These are phyloP conservation scores for Mycena galopus DNA, from an alignment of 768 basidiomycete genomes.

Conservation along the genomic window DNA sequence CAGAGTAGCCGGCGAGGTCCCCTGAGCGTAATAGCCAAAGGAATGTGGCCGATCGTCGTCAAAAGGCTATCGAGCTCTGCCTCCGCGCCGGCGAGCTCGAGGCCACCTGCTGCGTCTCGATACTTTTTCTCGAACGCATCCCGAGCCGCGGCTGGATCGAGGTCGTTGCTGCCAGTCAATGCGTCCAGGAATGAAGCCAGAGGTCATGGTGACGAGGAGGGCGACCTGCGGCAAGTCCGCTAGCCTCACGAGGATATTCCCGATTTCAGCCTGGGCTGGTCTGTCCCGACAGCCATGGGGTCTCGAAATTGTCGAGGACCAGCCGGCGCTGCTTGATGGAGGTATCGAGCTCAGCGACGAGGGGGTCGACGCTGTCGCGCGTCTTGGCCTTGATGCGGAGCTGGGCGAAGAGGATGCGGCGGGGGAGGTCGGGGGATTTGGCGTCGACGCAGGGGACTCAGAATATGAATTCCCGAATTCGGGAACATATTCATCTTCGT, in stretches of 20 bases:
- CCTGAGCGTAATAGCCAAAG: constrained; percentile 49
- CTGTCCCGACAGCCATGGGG: constrained; percentile 48
- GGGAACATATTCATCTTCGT: background rate
- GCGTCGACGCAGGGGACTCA: background rate
- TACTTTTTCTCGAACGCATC: constrained; percentile 38
- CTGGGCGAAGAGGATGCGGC: background rate
- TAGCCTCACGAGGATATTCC: constrained; percentile 41
- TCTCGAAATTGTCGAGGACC: constrained; percentile 57
- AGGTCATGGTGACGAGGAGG: constrained; percentile 52
- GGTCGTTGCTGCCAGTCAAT: constrained; percentile 41
- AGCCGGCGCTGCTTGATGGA: constrained; percentile 44
- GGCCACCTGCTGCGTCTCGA: constrained; percentile 32
- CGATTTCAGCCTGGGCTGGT: constrained; percentile 39
- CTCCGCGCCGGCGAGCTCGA: constrained; percentile 12
- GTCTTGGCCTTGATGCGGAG: background rate
- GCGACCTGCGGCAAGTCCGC: constrained; percentile 43
- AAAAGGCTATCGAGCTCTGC: constrained; percentile 19
- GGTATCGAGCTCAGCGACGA: constrained; percentile 39
- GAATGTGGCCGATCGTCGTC: constrained; percentile 44
- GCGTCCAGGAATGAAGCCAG: constrained; percentile 39
- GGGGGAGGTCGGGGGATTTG: background rate
- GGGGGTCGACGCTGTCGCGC: constrained; percentile 33
- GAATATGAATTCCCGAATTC: background rate
- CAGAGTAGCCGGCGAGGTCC: background rate
- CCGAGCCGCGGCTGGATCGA: constrained; percentile 30